Conservation (phyloP, 176 grass and related monocot species). For the Eremochloa ophiuroides region DNA sequence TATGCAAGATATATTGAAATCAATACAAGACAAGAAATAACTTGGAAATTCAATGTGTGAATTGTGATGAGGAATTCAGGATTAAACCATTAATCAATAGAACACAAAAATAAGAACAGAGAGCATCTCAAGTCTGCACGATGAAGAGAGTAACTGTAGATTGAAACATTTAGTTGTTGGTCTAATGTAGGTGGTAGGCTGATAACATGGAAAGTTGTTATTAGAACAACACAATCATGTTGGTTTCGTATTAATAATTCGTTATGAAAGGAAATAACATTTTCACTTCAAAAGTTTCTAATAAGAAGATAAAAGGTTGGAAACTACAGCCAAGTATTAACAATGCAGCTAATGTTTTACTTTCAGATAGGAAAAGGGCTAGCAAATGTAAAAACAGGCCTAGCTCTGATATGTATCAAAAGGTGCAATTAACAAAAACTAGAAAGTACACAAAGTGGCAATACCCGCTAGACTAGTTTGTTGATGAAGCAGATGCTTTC, state of each 20-base stretch:
- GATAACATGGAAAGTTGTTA: neutral
- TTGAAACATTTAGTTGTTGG: neutral
- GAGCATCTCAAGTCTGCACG: no score
- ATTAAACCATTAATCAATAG: neutral
- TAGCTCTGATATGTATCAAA: slow-evolving; percentile 16
- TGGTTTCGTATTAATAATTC: slow-evolving; percentile 8
- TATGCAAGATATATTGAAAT: neutral
- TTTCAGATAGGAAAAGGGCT: slow-evolving; percentile 6
- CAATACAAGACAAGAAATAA: neutral
- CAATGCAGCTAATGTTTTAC: neutral
- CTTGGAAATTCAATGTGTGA: neutral
- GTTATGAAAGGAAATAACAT: neutral
- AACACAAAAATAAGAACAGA: neutral
- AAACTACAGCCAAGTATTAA: neutral
- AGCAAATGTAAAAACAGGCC: neutral
- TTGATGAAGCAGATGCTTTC: slow-evolving; percentile 48
- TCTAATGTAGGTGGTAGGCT: neutral
- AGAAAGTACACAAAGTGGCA: slow-evolving; percentile 20
- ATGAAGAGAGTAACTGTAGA: neutral
- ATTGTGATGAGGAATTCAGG: neutral
- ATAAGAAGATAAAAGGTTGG: neutral
- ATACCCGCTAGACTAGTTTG: slow-evolving; percentile 30
- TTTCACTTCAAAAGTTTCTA: slow-evolving; percentile 18
- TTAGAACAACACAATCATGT: neutral
- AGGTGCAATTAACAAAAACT: slow-evolving; percentile 11